Conservation (phyloP, 306 rosid species). For the Fagus crenata region DNA sequence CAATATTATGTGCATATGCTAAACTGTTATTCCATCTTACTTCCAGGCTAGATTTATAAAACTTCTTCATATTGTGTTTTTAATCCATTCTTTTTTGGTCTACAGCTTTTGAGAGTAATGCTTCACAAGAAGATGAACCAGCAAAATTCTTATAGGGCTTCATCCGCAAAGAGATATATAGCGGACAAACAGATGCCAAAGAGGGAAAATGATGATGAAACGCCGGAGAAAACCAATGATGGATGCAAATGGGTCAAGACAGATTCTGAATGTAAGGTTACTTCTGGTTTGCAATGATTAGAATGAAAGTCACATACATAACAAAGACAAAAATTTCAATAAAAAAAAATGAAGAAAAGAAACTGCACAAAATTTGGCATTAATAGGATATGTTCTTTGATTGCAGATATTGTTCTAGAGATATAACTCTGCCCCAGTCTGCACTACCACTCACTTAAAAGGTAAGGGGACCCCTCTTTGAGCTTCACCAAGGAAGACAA, state of each 20-base stretch:
- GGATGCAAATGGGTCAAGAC: conserved; percentile 96
- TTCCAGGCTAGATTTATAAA: background rate
- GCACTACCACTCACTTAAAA: conserved; percentile 26
- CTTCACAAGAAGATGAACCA: conserved; percentile 75
- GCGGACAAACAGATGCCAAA: conserved; percentile 51
- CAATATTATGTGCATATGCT: background rate
- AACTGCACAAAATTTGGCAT: background rate
- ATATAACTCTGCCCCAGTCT: conserved; percentile 45
- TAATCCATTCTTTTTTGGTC: background rate
- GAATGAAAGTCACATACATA: background rate
- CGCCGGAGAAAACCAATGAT: conserved; percentile 43
- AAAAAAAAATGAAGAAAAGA: background rate
- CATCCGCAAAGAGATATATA: conserved; percentile 54
- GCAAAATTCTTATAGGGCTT: conserved; percentile 50
- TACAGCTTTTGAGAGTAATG: conserved; percentile 80
- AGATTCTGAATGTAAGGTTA: conserved; percentile 90
- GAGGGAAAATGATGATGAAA: conserved; percentile 41
- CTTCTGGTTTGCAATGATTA: background rate
- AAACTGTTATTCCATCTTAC: background rate
- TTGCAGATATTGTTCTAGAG: conserved; percentile 96
- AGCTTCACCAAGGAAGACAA: conserved; percentile 4
- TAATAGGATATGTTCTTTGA: conserved; percentile 23
- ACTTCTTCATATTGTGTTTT: background rate
- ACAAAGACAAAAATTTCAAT: background rate
- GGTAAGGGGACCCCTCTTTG: conserved; percentile 34